phyloP scores from a whole-genome alignment of 169 alveolate genomes.

The Plasmodium knowlesi region DNA sequence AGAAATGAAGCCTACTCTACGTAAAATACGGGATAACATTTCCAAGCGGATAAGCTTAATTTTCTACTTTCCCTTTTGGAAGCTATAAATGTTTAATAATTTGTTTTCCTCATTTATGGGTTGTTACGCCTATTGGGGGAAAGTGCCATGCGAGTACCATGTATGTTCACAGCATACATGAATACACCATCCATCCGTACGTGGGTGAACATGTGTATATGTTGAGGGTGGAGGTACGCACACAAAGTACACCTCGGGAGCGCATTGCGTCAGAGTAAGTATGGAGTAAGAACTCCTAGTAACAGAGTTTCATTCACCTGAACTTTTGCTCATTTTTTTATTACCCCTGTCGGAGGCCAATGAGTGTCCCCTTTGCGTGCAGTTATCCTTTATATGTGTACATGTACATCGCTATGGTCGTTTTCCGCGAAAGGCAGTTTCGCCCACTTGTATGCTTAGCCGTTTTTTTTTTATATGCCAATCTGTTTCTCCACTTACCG shows the following conservation, averaged over 20 bases:
- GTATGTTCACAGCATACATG: not conserved
- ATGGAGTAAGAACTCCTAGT: not conserved
- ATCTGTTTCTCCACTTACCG: not conserved
- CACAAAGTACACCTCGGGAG: not conserved
- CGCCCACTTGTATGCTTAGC: not conserved
- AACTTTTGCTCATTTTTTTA: not conserved
- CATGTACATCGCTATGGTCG: not conserved
- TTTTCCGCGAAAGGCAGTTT: not conserved
- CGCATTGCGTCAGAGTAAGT: not conserved
- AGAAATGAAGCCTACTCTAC: not conserved
- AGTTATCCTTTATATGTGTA: not conserved
- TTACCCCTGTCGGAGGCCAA: not conserved
- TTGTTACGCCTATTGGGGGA: not conserved
- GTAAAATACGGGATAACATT: not conserved
- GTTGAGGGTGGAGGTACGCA: not conserved
- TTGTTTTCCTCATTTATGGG: not conserved
- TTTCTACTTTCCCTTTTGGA: not conserved
- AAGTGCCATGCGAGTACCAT: not conserved
- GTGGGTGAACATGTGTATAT: not conserved
- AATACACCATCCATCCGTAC: not conserved
- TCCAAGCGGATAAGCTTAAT: not conserved
- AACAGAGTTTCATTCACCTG: not conserved
- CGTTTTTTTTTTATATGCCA: not conserved
- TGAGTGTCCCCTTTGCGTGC: not conserved
- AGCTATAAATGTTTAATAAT: not conserved